Evolutionary conservation across 1,284 basidiomycete species (phyloP), one percentile per base, ranked within the genome.

Genomic region (Chondrostereum purpureum): DNA sequence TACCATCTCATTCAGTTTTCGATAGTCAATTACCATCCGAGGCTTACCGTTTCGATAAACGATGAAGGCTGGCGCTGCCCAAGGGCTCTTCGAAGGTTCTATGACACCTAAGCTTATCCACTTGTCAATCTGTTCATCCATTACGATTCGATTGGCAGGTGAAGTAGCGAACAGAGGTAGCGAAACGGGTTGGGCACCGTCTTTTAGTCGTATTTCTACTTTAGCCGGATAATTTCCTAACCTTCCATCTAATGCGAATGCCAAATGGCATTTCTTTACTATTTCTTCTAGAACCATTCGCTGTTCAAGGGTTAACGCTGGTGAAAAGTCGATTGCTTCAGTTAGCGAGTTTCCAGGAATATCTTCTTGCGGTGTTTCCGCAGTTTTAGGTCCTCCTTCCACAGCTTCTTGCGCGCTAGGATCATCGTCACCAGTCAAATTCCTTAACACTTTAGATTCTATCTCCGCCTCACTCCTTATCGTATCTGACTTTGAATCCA

Each of bases 41-140:
- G 47, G 50, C 18, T 51, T 49, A 2, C 5, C 6, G 34, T 49
- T 49, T 4, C 47, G 47, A 18, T 54, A 56, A 0, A 58, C 53
- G 13, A 61, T 50, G 19, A 60, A 47, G n/a, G n/a, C n/a, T n/a
- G 58, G 58, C 1, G 51, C 52, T n/a, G 55, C 58, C 58, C 59
- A 62, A 4, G 59, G 53, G 35, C 58, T 58, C 19, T 51, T 51
- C 2, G 59, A 61, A 11, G 53, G 54, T 42, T 57, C 53, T 16
- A 60, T 59, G 8, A 61, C 57, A 11, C 51, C 56, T 20, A 54
- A 41, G 10, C 47, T 17, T 2, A 58, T 42, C 49, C 57, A 57
- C 2, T 55, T 50, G 40, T n/a, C n/a, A n/a, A n/a, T n/a, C n/a
- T n/a, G n/a, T n/a, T n/a, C n/a, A n/a, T n/a, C n/a, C n/a, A n/a